Base-by-base conservation (phyloP, 495 filamentous ascomycete genomes). In the Penicillium salamii region DNA sequence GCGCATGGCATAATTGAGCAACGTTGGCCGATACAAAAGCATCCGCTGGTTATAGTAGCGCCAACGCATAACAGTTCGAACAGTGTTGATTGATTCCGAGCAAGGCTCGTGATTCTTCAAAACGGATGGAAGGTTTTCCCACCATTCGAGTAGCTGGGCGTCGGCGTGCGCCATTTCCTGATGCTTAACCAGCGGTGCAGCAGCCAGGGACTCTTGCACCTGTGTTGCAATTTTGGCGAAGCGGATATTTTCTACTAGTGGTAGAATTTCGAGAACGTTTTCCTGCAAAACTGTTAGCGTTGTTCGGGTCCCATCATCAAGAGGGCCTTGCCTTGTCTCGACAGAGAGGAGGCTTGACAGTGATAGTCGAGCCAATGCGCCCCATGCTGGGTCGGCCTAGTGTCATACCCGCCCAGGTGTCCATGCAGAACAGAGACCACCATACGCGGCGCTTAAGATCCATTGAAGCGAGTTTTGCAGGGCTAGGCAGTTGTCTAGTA, bases 341-440 rank as follows among this genome's bases (percentile, higher is more conserved):
- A 15, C 81, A 75, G 54, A 82, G 83, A n/a, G 86, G 87, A 2
- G 78, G 70, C 13, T 80, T 75, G 49, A 89, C 85, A 35, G 86
- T 89, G 61, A 90, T 86, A 13, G 82, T 82, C 2, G 84, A 83
- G 3, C 86, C 82, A 74, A 82, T 85, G 19, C 87, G 79, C 6
- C 87, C 87, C 66, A 91, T 80, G 14, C 84, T 88, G 1, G 87
- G 88, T 32, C 88, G 76, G n/a, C 88, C 87, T 42, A 88, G 78
- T 15, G 87, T 90, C 42, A 84, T 87, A 7, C 78, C 80, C 5
- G 82, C 87, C 85, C 87, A 91, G 1, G 87, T 86, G 67, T 91
- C 88, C 49, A 91, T 75, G 67, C 84, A 88, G 69, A 87, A 87
- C 43, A 90, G 66, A 32, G 80, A 85, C 88, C 88, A 91, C 88